These are phyloP conservation scores for Durusdinium trenchii DNA, from an alignment of 73 alveolate genomes.

Conservation along the genomic window DNA sequence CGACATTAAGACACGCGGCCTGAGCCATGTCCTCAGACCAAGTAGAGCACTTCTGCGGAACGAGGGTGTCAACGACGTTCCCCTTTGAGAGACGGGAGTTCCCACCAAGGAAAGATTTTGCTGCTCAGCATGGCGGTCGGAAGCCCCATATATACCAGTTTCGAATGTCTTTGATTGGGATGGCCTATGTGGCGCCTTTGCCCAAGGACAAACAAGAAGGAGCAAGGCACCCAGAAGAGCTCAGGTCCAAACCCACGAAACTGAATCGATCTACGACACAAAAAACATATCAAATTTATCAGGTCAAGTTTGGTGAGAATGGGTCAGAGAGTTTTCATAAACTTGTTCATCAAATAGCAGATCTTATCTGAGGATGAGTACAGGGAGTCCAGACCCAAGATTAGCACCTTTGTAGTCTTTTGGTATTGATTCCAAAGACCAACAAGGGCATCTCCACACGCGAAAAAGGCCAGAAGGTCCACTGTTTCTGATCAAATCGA, in stretches of 20 bases:
- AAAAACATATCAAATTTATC: not conserved
- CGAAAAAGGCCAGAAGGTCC: no score
- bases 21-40: no score
- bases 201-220: slow-evolving; percentile 78
- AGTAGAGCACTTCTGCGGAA: no score
- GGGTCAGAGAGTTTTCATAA: not conserved
- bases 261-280: not conserved
- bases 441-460: no score
- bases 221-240: not conserved
- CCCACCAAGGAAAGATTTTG: slow-evolving; percentile 30
- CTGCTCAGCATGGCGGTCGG: slow-evolving; percentile 61
- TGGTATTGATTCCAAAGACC: not conserved
- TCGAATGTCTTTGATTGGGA: no score
- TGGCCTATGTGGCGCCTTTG: no score
- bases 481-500: no score
- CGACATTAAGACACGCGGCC: no score
- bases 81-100: no score
- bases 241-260: not conserved
- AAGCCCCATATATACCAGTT: not conserved
- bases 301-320: not conserved
- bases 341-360: not conserved
- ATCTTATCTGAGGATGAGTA: slow-evolving; percentile 46
- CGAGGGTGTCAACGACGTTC: no score
- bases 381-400: slow-evolving; percentile 62
- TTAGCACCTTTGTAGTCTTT: not conserved